These are phyloP conservation scores for Heterococcus sp. DNA, from an alignment of 108 stramenopile genomes.

Conservation along the genomic window DNA sequence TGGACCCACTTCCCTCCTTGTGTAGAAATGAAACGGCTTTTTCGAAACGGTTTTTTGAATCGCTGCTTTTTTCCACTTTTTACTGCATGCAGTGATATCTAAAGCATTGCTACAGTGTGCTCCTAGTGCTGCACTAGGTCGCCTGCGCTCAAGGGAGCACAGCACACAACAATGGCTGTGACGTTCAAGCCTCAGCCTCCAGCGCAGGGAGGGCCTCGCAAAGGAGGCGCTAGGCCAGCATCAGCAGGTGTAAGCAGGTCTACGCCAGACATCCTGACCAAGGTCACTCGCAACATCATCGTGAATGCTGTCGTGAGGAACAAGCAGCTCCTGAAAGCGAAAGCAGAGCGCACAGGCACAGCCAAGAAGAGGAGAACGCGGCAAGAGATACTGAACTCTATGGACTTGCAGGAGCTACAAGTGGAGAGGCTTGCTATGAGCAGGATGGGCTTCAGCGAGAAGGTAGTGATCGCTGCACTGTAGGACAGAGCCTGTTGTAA, in stretches of 20 bases:
- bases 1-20: too few relatives aligned
- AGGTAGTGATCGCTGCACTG: too few relatives aligned
- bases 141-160: not conserved
- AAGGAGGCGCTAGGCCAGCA: not conserved
- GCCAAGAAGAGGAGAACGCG: slow-evolving; percentile 16
- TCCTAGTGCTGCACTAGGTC: too few relatives aligned
- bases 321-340: slow-evolving; percentile 26
- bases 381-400: slow-evolving; percentile 13
- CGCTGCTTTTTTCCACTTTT: too few relatives aligned
- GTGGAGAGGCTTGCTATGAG: slow-evolving; percentile 28
- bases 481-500: too few relatives aligned
- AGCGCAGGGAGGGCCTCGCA: not conserved
- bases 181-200: not conserved
- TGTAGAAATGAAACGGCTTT: too few relatives aligned
- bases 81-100: too few relatives aligned
- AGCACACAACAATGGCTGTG: not conserved
- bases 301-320: slow-evolving; percentile 40
- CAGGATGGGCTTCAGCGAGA: slow-evolving; percentile 38
- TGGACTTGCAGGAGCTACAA: slow-evolving; percentile 41
- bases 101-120: too few relatives aligned
- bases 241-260: not conserved
- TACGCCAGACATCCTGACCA: not conserved
- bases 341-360: slow-evolving; percentile 17
- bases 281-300: slow-evolving; percentile 17
- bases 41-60: too few relatives aligned